A percentile compares a stretch with the other conserved stretches of the same genome.
Evolutionary conservation across 768 basidiomycete species (phyloP).

Genomic region (Amyloporia xantha): DNA sequence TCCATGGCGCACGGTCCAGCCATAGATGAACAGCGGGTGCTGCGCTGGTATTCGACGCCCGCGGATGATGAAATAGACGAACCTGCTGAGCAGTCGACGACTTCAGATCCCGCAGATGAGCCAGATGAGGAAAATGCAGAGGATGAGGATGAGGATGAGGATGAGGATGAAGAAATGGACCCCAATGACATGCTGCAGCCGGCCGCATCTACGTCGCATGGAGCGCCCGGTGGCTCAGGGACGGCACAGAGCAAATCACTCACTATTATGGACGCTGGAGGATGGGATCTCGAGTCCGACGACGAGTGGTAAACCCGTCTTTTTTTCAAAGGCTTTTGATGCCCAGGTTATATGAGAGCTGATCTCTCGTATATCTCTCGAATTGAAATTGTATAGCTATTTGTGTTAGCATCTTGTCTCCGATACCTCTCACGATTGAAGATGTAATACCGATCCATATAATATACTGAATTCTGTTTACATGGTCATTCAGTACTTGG

Average conservation of each 20-base stretch:
- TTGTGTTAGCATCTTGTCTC: too few species aligned
- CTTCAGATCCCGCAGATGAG: not conserved
- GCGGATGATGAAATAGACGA: not conserved
- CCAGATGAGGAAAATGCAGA: not conserved
- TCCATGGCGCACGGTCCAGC: constrained; percentile 15
- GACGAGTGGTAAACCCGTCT: too few species aligned
- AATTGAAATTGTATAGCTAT: too few species aligned
- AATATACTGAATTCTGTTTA: too few species aligned
- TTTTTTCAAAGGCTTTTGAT: too few species aligned
- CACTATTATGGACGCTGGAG: constrained; percentile 2
- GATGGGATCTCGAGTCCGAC: constrained; percentile 1
- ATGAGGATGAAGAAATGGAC: constrained; percentile 11
- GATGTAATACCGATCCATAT: too few species aligned
- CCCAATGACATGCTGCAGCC: constrained; percentile 9
- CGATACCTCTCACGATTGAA: too few species aligned
- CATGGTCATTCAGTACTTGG: too few species aligned
- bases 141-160: not conserved
- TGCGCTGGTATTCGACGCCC: constrained; percentile 2
- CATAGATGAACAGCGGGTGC: constrained; percentile 19
- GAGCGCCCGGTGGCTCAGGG: not conserved
- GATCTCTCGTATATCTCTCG: too few species aligned
- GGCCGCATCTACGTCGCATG: not conserved
- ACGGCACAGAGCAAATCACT: not conserved
- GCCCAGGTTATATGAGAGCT: too few species aligned
- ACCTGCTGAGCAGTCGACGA: not conserved